Conservation (phyloP, 73 alveolate species). For the Uronychia setigera region DNA sequence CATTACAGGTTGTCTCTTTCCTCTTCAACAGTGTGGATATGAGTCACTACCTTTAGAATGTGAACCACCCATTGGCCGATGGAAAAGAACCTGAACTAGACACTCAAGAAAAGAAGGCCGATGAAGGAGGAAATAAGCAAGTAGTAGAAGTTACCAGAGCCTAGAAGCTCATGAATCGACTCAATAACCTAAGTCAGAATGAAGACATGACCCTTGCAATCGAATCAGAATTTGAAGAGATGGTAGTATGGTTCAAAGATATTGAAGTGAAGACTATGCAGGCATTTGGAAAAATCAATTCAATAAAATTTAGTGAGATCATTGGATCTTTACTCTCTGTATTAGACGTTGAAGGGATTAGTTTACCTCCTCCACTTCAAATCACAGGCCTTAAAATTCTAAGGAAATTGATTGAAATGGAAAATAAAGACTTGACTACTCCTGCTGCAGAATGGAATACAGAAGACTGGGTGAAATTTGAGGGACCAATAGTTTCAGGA, state of each 20-base stretch:
- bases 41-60: constrained; percentile 22
- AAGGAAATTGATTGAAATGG: constrained; percentile 55
- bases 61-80: constrained; percentile 37
- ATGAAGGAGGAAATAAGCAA: not conserved
- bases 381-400: constrained; percentile 52
- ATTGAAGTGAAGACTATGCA: constrained; percentile 26
- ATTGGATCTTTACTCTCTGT: not conserved
- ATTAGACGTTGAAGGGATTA: constrained; percentile 3
- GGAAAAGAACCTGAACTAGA: constrained; percentile 1
- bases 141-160: constrained; percentile 8
- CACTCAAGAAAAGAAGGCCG: not conserved
- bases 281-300: constrained; percentile 13
- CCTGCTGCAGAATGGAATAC: constrained; percentile 71
- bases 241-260: constrained; percentile 51
- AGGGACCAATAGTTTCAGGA: constrained; percentile 13
- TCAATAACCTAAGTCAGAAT: not conserved
- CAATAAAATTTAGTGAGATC: not conserved
- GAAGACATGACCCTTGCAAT: constrained; percentile 7
- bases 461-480: constrained; percentile 48
- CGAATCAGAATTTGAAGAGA: constrained; percentile 56
- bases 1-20: constrained; percentile 1
- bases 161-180: not conserved
- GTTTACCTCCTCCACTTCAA: constrained; percentile 23
- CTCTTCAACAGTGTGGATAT: constrained; percentile 15
- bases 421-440: constrained; percentile 26